phyloP scores from a whole-genome alignment of 768 basidiomycete genomes.

The Tulasnella sp. region DNA sequence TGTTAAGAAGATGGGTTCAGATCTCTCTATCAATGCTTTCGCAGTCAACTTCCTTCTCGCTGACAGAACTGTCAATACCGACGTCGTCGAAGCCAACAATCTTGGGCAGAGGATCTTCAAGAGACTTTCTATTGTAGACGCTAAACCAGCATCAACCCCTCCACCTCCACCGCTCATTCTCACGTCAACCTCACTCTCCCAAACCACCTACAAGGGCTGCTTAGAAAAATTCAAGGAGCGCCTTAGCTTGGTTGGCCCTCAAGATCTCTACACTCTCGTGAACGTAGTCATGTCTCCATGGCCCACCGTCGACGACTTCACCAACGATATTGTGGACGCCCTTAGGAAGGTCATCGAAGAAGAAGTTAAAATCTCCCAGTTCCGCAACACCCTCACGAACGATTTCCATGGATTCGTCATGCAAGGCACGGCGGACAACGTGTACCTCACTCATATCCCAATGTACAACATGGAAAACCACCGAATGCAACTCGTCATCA shows the following conservation, averaged over 20 bases:
- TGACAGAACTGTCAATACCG: slow-evolving; percentile 29
- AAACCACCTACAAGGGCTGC: slow-evolving; percentile 30
- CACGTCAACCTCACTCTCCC: slow-evolving; percentile 28
- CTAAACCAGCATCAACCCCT: slow-evolving; percentile 22
- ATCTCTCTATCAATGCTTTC: slow-evolving; percentile 38
- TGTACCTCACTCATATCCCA: slow-evolving; percentile 30
- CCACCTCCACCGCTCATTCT: slow-evolving; percentile 25
- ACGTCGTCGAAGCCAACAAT: slow-evolving; percentile 35
- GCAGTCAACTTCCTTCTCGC: slow-evolving; percentile 34
- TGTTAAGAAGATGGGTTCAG: slow-evolving; percentile 30
- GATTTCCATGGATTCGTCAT: slow-evolving; percentile 31
- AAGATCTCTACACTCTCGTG: slow-evolving; percentile 30
- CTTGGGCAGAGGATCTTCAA: slow-evolving; percentile 34
- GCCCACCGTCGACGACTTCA: slow-evolving; percentile 16
- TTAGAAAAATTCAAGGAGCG: slow-evolving; percentile 32
- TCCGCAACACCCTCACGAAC: slow-evolving; percentile 28
- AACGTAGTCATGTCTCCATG: slow-evolving; percentile 38
- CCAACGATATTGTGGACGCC: slow-evolving; percentile 24
- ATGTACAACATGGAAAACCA: slow-evolving; percentile 31
- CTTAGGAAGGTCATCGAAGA: slow-evolving; percentile 31
- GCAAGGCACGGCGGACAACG: slow-evolving; percentile 29
- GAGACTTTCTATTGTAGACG: slow-evolving; percentile 29
- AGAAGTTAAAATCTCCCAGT: slow-evolving; percentile 27
- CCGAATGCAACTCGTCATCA: slow-evolving; percentile 33
- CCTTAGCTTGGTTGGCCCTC: slow-evolving; percentile 26